phyloP scores from a whole-genome alignment of 2,329 filamentous ascomycete species.

The Trichoderma hamatum region DNA sequence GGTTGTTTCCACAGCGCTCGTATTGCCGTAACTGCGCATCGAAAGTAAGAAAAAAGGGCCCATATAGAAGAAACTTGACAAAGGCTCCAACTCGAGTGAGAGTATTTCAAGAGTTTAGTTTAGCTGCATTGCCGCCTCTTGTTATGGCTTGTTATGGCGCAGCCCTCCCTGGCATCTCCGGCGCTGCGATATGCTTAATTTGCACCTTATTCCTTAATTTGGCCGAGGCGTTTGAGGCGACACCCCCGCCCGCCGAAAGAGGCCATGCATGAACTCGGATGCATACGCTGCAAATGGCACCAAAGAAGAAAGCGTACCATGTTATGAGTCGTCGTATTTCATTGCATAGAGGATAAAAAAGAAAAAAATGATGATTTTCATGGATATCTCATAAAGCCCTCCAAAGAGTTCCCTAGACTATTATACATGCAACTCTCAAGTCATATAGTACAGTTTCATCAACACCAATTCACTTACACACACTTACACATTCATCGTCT shows the following conservation, averaged over 20 bases:
- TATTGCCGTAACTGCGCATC: not conserved
- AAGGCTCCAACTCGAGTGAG: not conserved
- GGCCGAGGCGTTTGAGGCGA: too few relatives aligned
- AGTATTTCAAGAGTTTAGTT: not conserved
- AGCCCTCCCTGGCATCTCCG: not conserved
- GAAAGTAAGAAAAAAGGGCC: not conserved
- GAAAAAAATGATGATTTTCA: not conserved
- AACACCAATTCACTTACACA: too few relatives aligned
- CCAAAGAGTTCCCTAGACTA: not conserved
- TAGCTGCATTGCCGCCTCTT: not conserved
- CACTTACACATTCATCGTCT: constrained; percentile 8
- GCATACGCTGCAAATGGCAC: not conserved
- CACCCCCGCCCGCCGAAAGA: not conserved
- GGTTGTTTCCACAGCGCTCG: not conserved
- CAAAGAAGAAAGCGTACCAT: too few relatives aligned
- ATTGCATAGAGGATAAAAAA: too few relatives aligned
- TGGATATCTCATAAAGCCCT: not conserved
- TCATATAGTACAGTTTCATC: constrained; percentile 1
- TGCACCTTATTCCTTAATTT: constrained; percentile 1
- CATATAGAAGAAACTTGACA: not conserved
- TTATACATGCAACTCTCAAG: not conserved
- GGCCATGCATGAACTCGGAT: not conserved
- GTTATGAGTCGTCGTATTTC: too few relatives aligned
- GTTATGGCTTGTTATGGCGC: not conserved
- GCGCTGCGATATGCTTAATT: constrained; percentile 15